A percentile compares a stretch with the other conserved stretches of the same genome.
phyloP scores from a whole-genome alignment of 495 filamentous ascomycete genomes.

The Penicillium herquei region DNA sequence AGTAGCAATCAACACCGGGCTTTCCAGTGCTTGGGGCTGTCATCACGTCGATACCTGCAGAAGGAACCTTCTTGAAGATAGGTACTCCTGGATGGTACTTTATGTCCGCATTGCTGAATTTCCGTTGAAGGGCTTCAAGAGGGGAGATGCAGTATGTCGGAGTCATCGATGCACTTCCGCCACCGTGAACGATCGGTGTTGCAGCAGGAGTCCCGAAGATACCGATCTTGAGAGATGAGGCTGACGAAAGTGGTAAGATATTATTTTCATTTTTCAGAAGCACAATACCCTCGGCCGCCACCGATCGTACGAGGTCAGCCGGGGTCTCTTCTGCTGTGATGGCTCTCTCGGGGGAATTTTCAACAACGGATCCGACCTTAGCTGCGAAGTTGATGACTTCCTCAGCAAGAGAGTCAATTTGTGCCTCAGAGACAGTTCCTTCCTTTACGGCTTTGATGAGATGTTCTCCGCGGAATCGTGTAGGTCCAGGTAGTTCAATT shows the following conservation, averaged over 20 bases:
- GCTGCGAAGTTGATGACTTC: not conserved
- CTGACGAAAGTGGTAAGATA: not conserved
- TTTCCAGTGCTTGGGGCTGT: not conserved
- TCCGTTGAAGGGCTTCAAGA: slow-evolving; percentile 1
- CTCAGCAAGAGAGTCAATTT: not conserved
- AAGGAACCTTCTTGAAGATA: slow-evolving; percentile 2
- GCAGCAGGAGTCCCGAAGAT: slow-evolving; percentile 4
- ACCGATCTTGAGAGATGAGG: not conserved
- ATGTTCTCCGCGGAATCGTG: not conserved
- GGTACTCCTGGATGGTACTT: slow-evolving; percentile 5
- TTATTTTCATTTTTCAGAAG: slow-evolving; percentile 6
- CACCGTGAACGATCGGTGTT: slow-evolving; percentile 1
- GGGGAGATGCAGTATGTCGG: slow-evolving; percentile 3
- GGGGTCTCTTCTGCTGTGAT: not conserved
- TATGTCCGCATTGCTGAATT: not conserved
- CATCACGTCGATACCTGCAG: not conserved
- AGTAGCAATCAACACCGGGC: slow-evolving; percentile 6
- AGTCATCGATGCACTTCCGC: not conserved
- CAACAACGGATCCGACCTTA: not conserved
- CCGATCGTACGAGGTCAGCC: not conserved
- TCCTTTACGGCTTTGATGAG: not conserved
- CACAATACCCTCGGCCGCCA: slow-evolving; percentile 5
- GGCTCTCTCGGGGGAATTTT: not conserved
- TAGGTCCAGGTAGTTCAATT: slow-evolving; percentile 6
- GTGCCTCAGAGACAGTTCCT: not conserved